Evolutionary conservation across 2,329 filamentous ascomycete species (phyloP).

Genomic region (Beauveria pseudobassiana): DNA sequence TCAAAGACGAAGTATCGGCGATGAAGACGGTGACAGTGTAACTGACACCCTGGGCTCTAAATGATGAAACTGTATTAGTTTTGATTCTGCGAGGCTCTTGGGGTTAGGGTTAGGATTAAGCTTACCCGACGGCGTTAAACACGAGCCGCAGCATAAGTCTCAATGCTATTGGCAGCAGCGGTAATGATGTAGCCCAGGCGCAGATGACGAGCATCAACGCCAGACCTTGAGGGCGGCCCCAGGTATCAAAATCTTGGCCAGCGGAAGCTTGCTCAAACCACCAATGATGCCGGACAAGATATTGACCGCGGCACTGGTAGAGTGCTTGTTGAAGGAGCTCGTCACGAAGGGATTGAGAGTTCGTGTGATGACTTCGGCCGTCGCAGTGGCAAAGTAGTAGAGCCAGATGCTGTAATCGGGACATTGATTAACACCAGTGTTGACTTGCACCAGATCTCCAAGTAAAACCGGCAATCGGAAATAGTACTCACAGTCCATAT

Average conservation of each 20-base stretch:
- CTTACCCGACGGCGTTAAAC: slow-evolving; percentile 56
- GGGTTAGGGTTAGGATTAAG: not conserved
- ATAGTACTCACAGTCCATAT: slow-evolving; percentile 33
- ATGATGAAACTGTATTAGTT: not conserved
- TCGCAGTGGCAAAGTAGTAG: slow-evolving; percentile 31
- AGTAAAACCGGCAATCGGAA: not conserved
- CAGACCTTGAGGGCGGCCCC: slow-evolving; percentile 58
- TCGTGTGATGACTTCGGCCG: slow-evolving; percentile 29
- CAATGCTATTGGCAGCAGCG: slow-evolving; percentile 52
- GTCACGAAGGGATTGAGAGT: slow-evolving; percentile 42
- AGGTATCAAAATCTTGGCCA: slow-evolving; percentile 61
- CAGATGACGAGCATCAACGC: slow-evolving; percentile 43
- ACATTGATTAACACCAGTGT: not conserved
- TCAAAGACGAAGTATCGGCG: slow-evolving; percentile 58
- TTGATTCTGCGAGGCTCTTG: too few relatives aligned
- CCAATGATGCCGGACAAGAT: slow-evolving; percentile 48
- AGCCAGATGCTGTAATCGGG: slow-evolving; percentile 29
- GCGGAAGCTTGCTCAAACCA: slow-evolving; percentile 56
- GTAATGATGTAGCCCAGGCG: slow-evolving; percentile 54
- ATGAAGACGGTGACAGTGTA: slow-evolving; percentile 51
- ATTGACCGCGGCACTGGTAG: slow-evolving; percentile 43
- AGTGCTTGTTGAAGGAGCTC: slow-evolving; percentile 44
- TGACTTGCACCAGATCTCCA: not conserved
- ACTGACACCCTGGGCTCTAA: slow-evolving; percentile 30
- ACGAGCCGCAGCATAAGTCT: slow-evolving; percentile 57